Evolutionary conservation across 2,329 filamentous ascomycete genomes (phyloP).

Genomic region (Aspergillus tamarii): DNA sequence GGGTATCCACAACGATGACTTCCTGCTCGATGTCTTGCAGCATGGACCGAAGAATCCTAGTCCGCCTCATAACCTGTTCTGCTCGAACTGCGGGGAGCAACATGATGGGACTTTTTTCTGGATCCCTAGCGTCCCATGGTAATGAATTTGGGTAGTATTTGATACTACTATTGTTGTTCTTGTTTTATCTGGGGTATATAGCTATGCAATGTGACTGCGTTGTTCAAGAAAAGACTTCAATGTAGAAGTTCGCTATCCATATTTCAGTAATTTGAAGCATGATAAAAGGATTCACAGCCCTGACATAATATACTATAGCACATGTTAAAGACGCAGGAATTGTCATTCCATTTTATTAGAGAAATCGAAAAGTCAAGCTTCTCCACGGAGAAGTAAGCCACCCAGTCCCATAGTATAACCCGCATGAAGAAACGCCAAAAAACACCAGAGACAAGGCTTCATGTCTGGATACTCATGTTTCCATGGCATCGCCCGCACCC

Average conservation of each 20-base stretch:
- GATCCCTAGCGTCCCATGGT: neutral
- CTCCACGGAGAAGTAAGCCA: conserved; percentile 2
- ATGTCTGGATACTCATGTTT: conserved; percentile 29
- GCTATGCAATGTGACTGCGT: neutral
- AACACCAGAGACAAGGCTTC: conserved; percentile 5
- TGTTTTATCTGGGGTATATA: neutral
- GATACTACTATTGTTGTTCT: neutral
- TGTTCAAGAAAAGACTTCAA: neutral
- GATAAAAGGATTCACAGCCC: neutral
- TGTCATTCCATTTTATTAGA: neutral
- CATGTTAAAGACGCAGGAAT: neutral
- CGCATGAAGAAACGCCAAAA: conserved; percentile 8
- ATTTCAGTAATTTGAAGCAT: neutral
- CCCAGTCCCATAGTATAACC: conserved; percentile 1
- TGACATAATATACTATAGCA: neutral
- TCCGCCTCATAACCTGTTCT: neutral
- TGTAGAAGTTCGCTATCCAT: neutral
- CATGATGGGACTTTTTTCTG: neutral
- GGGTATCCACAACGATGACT: conserved; percentile 3
- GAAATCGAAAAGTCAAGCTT: neutral
- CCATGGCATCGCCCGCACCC: conserved; percentile 40
- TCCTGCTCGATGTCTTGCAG: conserved; percentile 11
- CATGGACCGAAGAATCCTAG: conserved; percentile 7
- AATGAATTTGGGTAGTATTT: neutral
- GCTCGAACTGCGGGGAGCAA: neutral